Evolutionary conservation across 306 rosid genomes (phyloP), one percentile per base, ranked within the genome.

Genomic region (Cercis canadensis): DNA sequence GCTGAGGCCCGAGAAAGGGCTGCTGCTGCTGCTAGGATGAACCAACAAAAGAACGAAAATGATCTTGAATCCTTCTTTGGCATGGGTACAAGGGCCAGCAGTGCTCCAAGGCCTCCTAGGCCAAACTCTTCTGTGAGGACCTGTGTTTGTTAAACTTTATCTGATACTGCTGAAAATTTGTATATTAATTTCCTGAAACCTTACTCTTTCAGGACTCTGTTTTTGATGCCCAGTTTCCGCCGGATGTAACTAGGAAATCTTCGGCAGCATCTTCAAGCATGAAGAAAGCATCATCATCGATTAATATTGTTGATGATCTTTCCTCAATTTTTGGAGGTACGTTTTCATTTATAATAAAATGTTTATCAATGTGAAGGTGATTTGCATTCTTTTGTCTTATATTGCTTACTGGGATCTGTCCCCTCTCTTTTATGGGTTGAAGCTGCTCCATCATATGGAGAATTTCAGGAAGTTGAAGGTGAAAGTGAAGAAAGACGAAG

Each of bases 51-150:
- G 80, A 87, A 78, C 72, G 97, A 87, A 75, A 71, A 80, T 71
- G 97, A 95, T 85, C 88, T 95, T 7, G 99, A 95, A 45, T 75
- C 88, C 74, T 91, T 95, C 81, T 95, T 95, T 72, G 75, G 80
- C 72, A 80, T 58, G 92, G 87, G 90, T 40, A 15, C 66, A 65
- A 83, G 96, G 68, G 84, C 96, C 49, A 91, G 75, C 79, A 91
- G 97, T 83, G 99, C 77, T 11, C 96, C 99, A 62, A 90, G 96
- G 86, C 97, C 96, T 58, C 96, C 94, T 58, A 86, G 99, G 89
- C 55, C 70, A 73, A 86, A 65, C 77, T 77, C 94, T 63, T 46
- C 88, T 32, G 98, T 94, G 75, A 94, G 98, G 43, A 65, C 44
- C 57, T 43, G 36, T 53, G 19, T 32, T 77, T 70, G 71, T 51